Base-by-base conservation (phyloP, 371 early-diverging fungal species). In the Dinochytrium kinnereticum region DNA sequence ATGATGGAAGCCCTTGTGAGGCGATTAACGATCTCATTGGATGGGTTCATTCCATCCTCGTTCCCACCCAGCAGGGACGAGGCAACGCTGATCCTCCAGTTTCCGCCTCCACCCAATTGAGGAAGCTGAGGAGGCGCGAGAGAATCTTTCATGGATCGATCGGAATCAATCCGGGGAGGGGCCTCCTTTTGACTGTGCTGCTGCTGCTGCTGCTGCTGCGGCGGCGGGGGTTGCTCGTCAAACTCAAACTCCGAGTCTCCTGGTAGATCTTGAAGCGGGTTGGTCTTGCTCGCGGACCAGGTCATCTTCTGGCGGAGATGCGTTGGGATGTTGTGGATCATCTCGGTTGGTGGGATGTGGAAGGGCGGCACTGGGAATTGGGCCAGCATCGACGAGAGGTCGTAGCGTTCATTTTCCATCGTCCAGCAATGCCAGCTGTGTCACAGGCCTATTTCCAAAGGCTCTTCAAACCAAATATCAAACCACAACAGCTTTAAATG, bases 21-120 rank as follows among this genome's bases (percentile, higher is more conserved):
- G n/a, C 37, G 7, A 37, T 61, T 61, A 36, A 61, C 61, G 26
- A 34, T 24, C 13, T 61, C 61, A 5, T 61, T 61, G 10, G 61
- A 33, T 15, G 61, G 61, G 7, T 21, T 13, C 7, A 34, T 3
- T 30, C 10, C 30, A 13, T 61, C 34, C 15, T 34, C 61, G 37
- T 34, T 34, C 24, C 36, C 61, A 33, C 61, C 61, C 61, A 61
- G 3, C 15, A 61, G 5, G 3, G 61, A 61, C 13, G 34, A 33
- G 13, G 34, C 34, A 15, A 61, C 61, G 24, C 61, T 61, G 61
- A 61, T 61, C 61, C 61, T 28, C 61, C 61, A 61, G 31, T 31
- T 61, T 17, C 30, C 30, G 13, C 37, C 24, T 7, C 5, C 36
- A 15, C 19, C 15, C 61, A 61, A 13, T 26, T 61, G 61, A 30